Evolutionary conservation across 306 rosid species (phyloP).

Genomic region (Phaseolus lunatus): DNA sequence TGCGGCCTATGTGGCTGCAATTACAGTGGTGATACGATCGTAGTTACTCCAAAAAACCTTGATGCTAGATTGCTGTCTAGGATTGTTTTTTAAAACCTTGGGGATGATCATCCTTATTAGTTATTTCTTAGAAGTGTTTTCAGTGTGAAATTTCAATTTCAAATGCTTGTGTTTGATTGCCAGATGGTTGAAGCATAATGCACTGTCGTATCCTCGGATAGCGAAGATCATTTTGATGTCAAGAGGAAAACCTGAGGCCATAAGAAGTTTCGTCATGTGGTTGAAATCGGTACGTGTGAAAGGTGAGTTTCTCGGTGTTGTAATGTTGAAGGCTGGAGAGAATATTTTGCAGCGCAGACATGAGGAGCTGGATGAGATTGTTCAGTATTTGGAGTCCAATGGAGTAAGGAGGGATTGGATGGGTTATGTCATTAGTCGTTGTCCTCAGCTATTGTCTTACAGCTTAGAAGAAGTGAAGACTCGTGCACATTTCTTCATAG

Average conservation of each 20-base stretch:
- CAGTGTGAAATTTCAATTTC: constrained; percentile 20
- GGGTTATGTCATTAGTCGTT: constrained; percentile 85
- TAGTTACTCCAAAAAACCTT: not conserved
- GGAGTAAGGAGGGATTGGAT: constrained; percentile 92
- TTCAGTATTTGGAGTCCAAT: constrained; percentile 68
- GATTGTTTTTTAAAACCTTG: not conserved
- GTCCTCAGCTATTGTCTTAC: constrained; percentile 77
- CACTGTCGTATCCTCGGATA: constrained; percentile 82
- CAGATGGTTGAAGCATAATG: constrained; percentile 97
- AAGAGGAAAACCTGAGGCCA: constrained; percentile 69
- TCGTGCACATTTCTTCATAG: constrained; percentile 70
- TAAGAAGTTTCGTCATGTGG: constrained; percentile 69
- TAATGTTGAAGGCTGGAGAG: constrained; percentile 72
- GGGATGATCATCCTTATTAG: not conserved
- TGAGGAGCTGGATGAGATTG: constrained; percentile 74
- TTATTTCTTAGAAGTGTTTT: constrained; percentile 4
- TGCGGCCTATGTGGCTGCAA: not conserved
- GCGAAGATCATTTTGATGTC: constrained; percentile 88
- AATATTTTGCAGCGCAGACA: constrained; percentile 60
- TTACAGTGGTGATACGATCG: not conserved
- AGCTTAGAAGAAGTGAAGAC: constrained; percentile 72
- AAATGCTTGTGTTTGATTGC: constrained; percentile 41
- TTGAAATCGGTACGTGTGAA: constrained; percentile 73
- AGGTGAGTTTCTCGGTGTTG: constrained; percentile 73
- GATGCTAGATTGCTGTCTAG: not conserved